phyloP scores from a whole-genome alignment of 176 grass and related monocot species.

The Echinochloa phyllopogon region DNA sequence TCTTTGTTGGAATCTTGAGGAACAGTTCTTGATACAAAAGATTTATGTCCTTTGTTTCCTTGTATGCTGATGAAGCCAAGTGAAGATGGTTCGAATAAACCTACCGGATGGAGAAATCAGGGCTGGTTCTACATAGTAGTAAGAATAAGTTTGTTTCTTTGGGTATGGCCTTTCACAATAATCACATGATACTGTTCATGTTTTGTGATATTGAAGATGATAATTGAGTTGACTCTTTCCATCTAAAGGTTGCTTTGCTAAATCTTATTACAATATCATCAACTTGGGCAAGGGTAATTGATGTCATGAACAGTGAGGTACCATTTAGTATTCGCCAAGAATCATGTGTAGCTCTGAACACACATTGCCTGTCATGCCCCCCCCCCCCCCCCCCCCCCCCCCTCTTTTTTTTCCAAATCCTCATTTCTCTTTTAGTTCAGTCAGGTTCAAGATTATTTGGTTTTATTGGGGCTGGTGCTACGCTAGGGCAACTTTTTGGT shows the following conservation, averaged over 20 bases:
- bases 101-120: constrained; percentile 65
- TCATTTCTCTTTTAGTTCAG: constrained; percentile 64
- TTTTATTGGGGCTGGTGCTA: constrained; percentile 93
- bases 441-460: constrained; percentile 98
- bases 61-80: constrained; percentile 38
- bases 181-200: not conserved
- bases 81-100: constrained; percentile 53
- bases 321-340: too few relatives aligned
- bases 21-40: too few relatives aligned
- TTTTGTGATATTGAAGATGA: not conserved
- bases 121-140: constrained; percentile 83
- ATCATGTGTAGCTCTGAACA: too few relatives aligned
- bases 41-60: too few relatives aligned
- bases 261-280: constrained; percentile 97
- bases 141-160: constrained; percentile 85
- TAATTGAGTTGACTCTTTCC: constrained; percentile 18
- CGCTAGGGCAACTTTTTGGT: constrained; percentile 88
- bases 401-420: constrained; percentile 12
- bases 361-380: too few relatives aligned
- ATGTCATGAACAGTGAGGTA: constrained; percentile 98
- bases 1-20: too few relatives aligned
- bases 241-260: constrained; percentile 85
- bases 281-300: constrained; percentile 93
- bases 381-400: too few relatives aligned
- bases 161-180: constrained; percentile 55